Evolutionary conservation across 179 eudicot genomes (phyloP).

Genomic region (Amaranthus tricolor): DNA sequence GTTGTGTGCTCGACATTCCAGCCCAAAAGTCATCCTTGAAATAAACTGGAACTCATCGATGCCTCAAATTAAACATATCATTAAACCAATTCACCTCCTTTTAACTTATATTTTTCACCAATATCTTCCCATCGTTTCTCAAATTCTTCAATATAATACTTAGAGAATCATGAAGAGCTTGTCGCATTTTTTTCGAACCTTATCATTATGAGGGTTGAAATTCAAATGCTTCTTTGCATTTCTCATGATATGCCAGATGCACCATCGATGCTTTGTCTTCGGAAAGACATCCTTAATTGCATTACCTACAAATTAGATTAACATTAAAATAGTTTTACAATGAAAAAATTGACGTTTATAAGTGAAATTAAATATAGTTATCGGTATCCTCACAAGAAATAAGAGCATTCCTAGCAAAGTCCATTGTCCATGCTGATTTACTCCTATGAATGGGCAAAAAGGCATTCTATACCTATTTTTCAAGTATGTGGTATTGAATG

Average conservation of each 20-base stretch:
- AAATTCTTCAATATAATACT: neutral
- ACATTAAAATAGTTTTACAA: neutral
- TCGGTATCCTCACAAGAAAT: neutral
- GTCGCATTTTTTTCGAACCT: neutral
- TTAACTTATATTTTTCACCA: neutral
- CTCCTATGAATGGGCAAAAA: conserved; percentile 2
- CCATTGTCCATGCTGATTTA: conserved; percentile 6
- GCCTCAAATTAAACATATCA: neutral
- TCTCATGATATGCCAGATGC: conserved; percentile 9
- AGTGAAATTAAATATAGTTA: neutral
- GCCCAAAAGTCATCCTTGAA: conserved; percentile 16
- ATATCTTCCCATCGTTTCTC: neutral
- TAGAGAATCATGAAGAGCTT: neutral
- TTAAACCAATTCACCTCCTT: neutral
- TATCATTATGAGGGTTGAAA: neutral
- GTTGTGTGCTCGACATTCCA: conserved; percentile 6
- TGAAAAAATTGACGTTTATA: neutral
- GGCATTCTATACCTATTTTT: neutral
- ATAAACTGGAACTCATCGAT: neutral
- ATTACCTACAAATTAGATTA: neutral
- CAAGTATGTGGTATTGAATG: conserved; percentile 9
- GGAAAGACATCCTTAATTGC: conserved; percentile 1
- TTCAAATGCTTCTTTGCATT: conserved; percentile 11
- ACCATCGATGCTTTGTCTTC: conserved; percentile 2
- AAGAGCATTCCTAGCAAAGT: conserved; percentile 1